These are phyloP conservation scores for Claviceps maximensis DNA, from an alignment of 2,329 filamentous ascomycete genomes.

Conservation along the genomic window DNA sequence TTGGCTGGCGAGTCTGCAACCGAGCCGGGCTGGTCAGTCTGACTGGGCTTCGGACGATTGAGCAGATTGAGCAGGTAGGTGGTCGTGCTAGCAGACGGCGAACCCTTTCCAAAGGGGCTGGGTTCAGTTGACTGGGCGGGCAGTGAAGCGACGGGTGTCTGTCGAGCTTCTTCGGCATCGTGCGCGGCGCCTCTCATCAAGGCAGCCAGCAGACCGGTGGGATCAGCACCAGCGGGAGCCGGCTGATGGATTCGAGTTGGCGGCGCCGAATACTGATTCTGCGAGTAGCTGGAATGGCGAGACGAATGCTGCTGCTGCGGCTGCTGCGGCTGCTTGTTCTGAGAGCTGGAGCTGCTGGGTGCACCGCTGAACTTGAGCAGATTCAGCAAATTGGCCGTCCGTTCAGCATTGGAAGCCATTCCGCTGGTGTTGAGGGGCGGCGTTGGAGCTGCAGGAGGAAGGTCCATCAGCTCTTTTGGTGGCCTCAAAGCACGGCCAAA, in stretches of 20 bases:
- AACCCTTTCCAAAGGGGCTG: constrained; percentile 30
- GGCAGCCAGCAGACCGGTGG: constrained; percentile 43
- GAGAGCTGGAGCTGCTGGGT: constrained; percentile 16
- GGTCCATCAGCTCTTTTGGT: constrained; percentile 23
- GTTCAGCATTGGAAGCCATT: constrained; percentile 28
- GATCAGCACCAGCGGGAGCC: constrained; percentile 41
- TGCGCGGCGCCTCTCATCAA: constrained; percentile 42
- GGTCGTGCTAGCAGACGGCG: constrained; percentile 57
- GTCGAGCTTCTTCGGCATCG: constrained; percentile 30
- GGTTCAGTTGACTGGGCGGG: constrained; percentile 14
- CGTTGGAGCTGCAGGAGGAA: constrained; percentile 41
- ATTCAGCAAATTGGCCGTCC: constrained; percentile 43
- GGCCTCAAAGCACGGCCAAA: not conserved
- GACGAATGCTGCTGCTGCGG: constrained; percentile 11
- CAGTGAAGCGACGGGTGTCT: constrained; percentile 10
- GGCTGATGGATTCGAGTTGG: constrained; percentile 39
- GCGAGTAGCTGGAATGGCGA: constrained; percentile 10
- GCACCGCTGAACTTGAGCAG: constrained; percentile 46
- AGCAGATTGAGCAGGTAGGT: constrained; percentile 77
- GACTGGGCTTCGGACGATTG: constrained; percentile 59
- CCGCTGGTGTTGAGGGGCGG: constrained; percentile 28
- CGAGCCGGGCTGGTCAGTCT: constrained; percentile 35
- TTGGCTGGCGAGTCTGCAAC: constrained; percentile 29
- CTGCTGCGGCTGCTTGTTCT: constrained; percentile 15
- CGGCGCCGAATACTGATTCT: constrained; percentile 14